phyloP scores from a whole-genome alignment of 345 rosid genomes.

The Rhodomyrtus tomentosa region DNA sequence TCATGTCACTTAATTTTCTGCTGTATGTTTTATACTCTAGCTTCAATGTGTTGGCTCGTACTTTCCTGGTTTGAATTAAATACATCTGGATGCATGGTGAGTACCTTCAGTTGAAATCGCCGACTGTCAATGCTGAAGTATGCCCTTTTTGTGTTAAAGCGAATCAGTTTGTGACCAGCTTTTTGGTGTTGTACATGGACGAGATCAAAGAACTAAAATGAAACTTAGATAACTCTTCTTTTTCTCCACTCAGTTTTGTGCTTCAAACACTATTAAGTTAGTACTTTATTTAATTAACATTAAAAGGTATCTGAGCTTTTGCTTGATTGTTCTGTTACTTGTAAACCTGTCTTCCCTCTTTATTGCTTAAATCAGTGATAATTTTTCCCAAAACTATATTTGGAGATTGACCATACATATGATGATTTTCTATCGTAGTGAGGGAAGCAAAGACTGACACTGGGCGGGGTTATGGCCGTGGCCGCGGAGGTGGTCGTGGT shows the following conservation, averaged over 20 bases:
- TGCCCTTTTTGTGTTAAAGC: background rate
- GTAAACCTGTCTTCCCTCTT: background rate
- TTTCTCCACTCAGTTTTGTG: background rate
- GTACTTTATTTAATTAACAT: background rate
- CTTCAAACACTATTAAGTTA: background rate
- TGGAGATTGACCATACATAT: background rate
- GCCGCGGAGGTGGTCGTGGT: constrained; percentile 44
- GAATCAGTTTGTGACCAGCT: background rate
- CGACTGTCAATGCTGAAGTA: background rate
- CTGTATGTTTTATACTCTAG: background rate
- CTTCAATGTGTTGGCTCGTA: background rate
- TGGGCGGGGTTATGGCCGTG: constrained; percentile 56
- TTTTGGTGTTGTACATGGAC: background rate
- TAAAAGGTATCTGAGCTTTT: background rate
- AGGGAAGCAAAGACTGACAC: constrained; percentile 62
- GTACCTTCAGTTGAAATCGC: background rate
- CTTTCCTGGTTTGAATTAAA: too few species aligned
- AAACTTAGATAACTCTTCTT: background rate
- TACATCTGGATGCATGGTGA: background rate
- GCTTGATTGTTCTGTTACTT: background rate
- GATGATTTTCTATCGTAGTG: constrained; percentile 27
- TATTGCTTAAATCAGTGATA: background rate
- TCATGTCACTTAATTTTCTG: background rate
- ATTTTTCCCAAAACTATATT: background rate
- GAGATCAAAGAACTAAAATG: background rate